phyloP scores from a whole-genome alignment of 441 rosid genomes.

The Euphorbia schlechtendalii region DNA sequence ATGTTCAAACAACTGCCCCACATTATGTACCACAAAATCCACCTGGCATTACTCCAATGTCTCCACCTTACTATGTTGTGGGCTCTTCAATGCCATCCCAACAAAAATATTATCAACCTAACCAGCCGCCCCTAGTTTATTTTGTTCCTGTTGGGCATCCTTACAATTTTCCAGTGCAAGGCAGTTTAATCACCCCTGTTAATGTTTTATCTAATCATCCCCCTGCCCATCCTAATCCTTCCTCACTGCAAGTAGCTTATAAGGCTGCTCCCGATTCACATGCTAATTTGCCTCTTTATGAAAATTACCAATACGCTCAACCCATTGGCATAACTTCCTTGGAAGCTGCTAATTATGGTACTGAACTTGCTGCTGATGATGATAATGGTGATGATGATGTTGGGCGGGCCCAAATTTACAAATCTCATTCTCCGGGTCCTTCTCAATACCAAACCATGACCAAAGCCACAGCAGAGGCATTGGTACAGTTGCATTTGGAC shows the following conservation, averaged over 20 bases:
- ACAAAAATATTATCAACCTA: conserved; percentile 37
- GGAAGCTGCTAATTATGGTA: conserved; percentile 26
- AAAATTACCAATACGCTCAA: conserved; percentile 28
- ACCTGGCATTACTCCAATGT: conserved; percentile 25
- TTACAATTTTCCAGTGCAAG: too few relatives aligned
- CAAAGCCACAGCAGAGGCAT: too few relatives aligned
- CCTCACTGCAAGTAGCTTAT: conserved; percentile 27
- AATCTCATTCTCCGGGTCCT: conserved; percentile 12
- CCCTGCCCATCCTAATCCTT: conserved; percentile 24
- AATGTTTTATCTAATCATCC: conserved; percentile 18
- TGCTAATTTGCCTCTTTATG: conserved; percentile 13
- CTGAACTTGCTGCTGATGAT: too few relatives aligned
- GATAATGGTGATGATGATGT: conserved; percentile 59
- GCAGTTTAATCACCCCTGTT: conserved; percentile 22
- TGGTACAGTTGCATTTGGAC: too few relatives aligned
- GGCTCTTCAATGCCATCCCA: conserved; percentile 31
- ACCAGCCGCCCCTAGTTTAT: conserved; percentile 41
- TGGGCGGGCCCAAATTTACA: conserved; percentile 54
- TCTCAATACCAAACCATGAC: too few relatives aligned
- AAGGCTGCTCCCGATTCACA: too few relatives aligned
- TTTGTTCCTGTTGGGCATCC: conserved; percentile 38
- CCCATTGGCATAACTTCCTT: conserved; percentile 24
- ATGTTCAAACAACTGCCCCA: conserved; percentile 28
- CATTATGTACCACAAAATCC: conserved; percentile 34
- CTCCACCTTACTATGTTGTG: too few relatives aligned